Evolutionary conservation across 148 eudicot genomes (phyloP).

Genomic region (Salicornia ramosissima): DNA sequence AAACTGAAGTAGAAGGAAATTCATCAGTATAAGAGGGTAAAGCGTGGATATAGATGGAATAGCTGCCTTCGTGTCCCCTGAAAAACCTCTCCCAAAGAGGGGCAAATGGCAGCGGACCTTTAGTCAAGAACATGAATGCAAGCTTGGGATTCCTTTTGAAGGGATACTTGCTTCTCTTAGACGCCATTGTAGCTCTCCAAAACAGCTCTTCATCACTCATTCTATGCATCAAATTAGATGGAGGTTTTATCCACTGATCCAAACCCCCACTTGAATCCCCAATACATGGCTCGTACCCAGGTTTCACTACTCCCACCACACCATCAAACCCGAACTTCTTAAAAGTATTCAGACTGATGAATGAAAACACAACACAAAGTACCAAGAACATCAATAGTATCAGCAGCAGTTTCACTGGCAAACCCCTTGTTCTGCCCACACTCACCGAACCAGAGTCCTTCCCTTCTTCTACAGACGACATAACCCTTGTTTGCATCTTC

Average conservation of each 20-base stretch:
- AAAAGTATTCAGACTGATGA: constrained; percentile 51
- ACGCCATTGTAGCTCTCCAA: constrained; percentile 72
- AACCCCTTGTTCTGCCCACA: constrained; percentile 33
- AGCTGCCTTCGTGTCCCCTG: constrained; percentile 55
- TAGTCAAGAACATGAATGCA: constrained; percentile 95
- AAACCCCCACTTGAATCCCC: constrained; percentile 39
- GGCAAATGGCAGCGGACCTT: constrained; percentile 90
- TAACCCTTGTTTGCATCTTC: constrained; percentile 38
- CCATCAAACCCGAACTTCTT: constrained; percentile 43
- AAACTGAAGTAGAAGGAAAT: constrained; percentile 62
- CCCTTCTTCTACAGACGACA: constrained; percentile 67
- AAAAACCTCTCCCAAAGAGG: constrained; percentile 96
- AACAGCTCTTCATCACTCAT: constrained; percentile 77
- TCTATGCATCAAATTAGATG: constrained; percentile 64
- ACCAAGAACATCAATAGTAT: constrained; percentile 50
- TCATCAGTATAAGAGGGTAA: constrained; percentile 53
- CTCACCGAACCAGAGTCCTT: constrained; percentile 41
- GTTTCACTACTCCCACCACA: constrained; percentile 33
- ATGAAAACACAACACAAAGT: constrained; percentile 50
- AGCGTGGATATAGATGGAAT: constrained; percentile 78
- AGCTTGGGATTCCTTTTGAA: constrained; percentile 65
- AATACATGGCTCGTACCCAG: constrained; percentile 45
- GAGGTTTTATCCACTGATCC: constrained; percentile 55
- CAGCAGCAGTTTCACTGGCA: constrained; percentile 50
- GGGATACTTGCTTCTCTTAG: constrained; percentile 59